These are phyloP conservation scores for Penicillium turbatum DNA, from an alignment of 495 filamentous ascomycete genomes.

Conservation along the genomic window DNA sequence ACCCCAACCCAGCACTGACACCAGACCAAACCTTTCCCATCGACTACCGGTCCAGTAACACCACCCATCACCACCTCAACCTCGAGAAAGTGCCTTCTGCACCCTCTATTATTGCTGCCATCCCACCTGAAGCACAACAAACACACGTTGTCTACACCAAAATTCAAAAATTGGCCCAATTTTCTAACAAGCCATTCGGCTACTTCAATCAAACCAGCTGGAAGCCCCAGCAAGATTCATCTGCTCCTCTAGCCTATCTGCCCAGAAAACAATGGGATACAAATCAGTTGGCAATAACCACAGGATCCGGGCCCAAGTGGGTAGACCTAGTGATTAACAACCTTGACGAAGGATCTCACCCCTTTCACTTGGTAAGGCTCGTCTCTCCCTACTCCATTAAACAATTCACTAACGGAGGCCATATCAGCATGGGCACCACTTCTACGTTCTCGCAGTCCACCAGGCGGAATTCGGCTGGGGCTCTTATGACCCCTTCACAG, in stretches of 20 bases:
- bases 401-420: not conserved
- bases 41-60: not conserved
- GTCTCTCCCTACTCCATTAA: not conserved
- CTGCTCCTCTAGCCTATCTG: conserved; percentile 27
- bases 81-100: conserved; percentile 26
- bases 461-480: conserved; percentile 35
- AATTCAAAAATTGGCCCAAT: conserved; percentile 37
- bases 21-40: conserved; percentile 41
- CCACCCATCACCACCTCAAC: conserved; percentile 14
- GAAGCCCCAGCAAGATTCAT: conserved; percentile 34
- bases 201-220: conserved; percentile 49
- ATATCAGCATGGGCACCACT: conserved; percentile 76
- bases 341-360: conserved; percentile 46
- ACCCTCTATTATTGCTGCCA: conserved; percentile 12
- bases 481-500: conserved; percentile 44
- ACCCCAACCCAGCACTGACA: conserved; percentile 41
- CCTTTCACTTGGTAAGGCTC: conserved; percentile 45
- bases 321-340: conserved; percentile 52
- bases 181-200: conserved; percentile 40
- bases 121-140: conserved; percentile 32
- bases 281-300: conserved; percentile 37
- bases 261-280: conserved; percentile 36
- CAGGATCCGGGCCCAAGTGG: conserved; percentile 29
- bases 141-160: conserved; percentile 49
- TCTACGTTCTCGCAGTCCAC: conserved; percentile 61